Percentiles rank a stretch among this genome's conserved stretches.
These are phyloP conservation scores for Talinum fruticosum DNA, from an alignment of 148 eudicot genomes.

Conservation along the genomic window DNA sequence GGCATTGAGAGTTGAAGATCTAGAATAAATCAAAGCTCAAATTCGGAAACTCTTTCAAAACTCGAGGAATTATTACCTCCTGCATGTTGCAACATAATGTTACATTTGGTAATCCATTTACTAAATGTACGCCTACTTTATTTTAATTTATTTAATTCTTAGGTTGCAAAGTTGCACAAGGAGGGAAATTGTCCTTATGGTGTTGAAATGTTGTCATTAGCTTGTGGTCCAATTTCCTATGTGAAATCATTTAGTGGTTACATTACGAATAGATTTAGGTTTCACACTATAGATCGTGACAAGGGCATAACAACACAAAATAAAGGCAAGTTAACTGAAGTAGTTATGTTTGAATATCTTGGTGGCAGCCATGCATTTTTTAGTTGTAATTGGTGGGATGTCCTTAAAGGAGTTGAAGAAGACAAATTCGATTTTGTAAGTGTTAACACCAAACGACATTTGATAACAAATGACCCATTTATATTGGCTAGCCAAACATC, in stretches of 20 bases:
- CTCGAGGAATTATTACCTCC: no score
- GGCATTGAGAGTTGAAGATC: no score
- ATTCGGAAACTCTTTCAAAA: no score
- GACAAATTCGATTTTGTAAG: slow-evolving; percentile 14
- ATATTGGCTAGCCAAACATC: slow-evolving; percentile 9
- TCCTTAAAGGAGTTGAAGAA: slow-evolving; percentile 2
- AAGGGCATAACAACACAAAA: background rate
- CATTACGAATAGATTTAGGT: background rate
- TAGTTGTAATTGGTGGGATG: slow-evolving; percentile 12
- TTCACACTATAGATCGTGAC: slow-evolving; percentile 2
- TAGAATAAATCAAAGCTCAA: no score
- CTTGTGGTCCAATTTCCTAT: slow-evolving; percentile 10
- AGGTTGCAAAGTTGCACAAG: background rate
- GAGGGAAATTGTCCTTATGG: background rate
- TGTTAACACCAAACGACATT: background rate
- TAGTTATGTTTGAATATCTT: background rate
- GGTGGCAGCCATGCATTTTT: background rate
- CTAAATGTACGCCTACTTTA: background rate
- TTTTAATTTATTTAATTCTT: background rate
- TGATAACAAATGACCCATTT: slow-evolving; percentile 9
- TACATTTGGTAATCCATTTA: no score
- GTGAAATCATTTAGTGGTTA: background rate
- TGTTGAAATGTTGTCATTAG: background rate
- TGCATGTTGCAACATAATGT: no score
- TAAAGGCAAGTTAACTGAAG: slow-evolving; percentile 1